Evolutionary conservation across 768 basidiomycete species (phyloP).

Genomic region (Lepiota brunneoincarnata): DNA sequence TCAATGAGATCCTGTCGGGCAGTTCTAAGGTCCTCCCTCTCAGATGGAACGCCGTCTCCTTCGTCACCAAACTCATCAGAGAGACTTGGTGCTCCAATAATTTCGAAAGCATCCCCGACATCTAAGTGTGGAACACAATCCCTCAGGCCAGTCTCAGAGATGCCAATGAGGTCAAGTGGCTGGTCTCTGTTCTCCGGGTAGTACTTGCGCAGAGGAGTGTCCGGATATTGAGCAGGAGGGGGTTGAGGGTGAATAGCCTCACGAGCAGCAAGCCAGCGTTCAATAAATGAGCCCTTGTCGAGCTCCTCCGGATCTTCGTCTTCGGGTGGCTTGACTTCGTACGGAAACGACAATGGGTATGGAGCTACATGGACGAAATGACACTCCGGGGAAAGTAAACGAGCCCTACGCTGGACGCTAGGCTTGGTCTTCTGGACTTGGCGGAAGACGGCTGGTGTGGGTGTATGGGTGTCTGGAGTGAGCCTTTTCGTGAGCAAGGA

Average conservation of each 20-base stretch:
- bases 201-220: slow-evolving; percentile 45
- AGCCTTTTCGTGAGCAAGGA: slow-evolving; percentile 43
- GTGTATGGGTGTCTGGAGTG: slow-evolving; percentile 58
- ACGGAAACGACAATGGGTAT: slow-evolving; percentile 81
- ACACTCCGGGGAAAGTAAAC: slow-evolving; percentile 50
- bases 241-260: slow-evolving; percentile 48
- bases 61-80: slow-evolving; percentile 35
- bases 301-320: slow-evolving; percentile 40
- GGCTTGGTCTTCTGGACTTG: slow-evolving; percentile 50
- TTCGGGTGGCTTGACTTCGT: slow-evolving; percentile 57
- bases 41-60: slow-evolving; percentile 28
- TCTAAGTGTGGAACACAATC: slow-evolving; percentile 86
- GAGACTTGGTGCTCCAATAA: slow-evolving; percentile 63
- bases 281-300: slow-evolving; percentile 66
- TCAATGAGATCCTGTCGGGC: slow-evolving; percentile 75
- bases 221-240: slow-evolving; percentile 18
- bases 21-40: slow-evolving; percentile 31
- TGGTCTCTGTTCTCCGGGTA: slow-evolving; percentile 48
- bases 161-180: slow-evolving; percentile 59
- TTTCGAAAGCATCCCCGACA: slow-evolving; percentile 76
- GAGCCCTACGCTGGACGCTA: slow-evolving; percentile 67
- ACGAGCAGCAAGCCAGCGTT: slow-evolving; percentile 68
- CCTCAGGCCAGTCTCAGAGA: slow-evolving; percentile 63
- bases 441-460: slow-evolving; percentile 50
- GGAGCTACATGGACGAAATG: slow-evolving; percentile 87